Evolutionary conservation across 2,329 filamentous ascomycete species (phyloP), one percentile per base, ranked within the genome.

Genomic region (Aspergillus fijiensis): DNA sequence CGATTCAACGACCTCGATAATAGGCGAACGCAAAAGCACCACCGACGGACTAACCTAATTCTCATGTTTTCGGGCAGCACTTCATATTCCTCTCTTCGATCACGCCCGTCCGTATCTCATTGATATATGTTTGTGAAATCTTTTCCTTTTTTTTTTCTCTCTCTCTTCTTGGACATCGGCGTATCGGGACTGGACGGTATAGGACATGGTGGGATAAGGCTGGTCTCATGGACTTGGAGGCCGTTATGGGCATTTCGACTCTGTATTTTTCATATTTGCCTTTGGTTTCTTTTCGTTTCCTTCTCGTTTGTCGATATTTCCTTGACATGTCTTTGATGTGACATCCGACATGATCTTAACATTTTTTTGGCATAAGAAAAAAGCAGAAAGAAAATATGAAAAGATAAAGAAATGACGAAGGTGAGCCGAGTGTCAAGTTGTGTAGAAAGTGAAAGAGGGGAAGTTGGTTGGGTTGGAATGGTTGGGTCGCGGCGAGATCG

Each of bases 71-170:
- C 29, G 39, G 39, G 39, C 39, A 45, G 39, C 16, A n/a, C 39
- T 45, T 45, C 6, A 45, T n/a, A 19, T n/a, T n/a, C 16, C 7
- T 45, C 16, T 19, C 16, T 25, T 55, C 42, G 29, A 57, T 35
- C 29, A 50, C 47, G 16, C 21, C 29, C 55, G 49, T 58, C 31
- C 54, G 58, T 45, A 51, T 51, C 55, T 52, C 56, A 57, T 49
- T 63, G 53, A 60, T 60, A 55, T 54, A 63, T 61, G 62, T 65
- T 65, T 64, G 60, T 67, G 65, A 49, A 57, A 57, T 57, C 47
- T 57, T 65, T 64, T 57, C 42, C 39, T 54, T 53, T 39, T 59
- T 21, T 55, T 49, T 19, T 54, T 35, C 51, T 52, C 21, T 51
- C 31, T 57, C 25, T 27, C 23, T 51, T 50, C 50, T 42, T 56